These are phyloP conservation scores for Canavalia gladiata DNA, from an alignment of 306 rosid genomes.

Conservation along the genomic window DNA sequence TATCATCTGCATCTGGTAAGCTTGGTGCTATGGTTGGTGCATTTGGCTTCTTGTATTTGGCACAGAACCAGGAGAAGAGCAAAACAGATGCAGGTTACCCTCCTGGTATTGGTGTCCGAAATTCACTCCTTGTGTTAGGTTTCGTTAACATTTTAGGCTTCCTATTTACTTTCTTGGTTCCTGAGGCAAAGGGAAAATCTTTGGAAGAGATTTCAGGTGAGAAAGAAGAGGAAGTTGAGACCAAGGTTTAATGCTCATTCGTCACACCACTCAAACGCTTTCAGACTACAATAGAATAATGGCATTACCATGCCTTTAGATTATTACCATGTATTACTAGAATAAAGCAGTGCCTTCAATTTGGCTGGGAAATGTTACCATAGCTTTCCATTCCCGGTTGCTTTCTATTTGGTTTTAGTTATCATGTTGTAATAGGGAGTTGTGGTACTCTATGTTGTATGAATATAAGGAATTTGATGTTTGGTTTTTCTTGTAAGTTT, in stretches of 20 bases:
- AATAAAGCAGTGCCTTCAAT: too few species aligned
- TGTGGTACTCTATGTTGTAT: too few species aligned
- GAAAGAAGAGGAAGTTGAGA: constrained; percentile 58
- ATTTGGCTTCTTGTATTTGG: constrained; percentile 81
- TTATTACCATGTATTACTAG: too few species aligned
- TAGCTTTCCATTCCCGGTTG: too few species aligned
- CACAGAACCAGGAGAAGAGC: constrained; percentile 65
- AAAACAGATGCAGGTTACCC: constrained; percentile 80
- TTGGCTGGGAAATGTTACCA: too few species aligned
- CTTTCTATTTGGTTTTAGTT: too few species aligned
- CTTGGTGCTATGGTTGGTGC: constrained; percentile 83
- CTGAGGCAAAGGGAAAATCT: constrained; percentile 77
- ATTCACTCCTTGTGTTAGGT: constrained; percentile 63
- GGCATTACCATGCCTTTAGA: neutral
- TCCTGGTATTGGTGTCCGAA: constrained; percentile 73
- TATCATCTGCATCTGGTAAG: constrained; percentile 79
- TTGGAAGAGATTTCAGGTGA: constrained; percentile 86
- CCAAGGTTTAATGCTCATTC: neutral
- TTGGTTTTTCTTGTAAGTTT: too few species aligned
- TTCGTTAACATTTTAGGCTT: constrained; percentile 68
- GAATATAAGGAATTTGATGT: too few species aligned
- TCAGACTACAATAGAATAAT: constrained; percentile 12
- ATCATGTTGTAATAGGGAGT: too few species aligned
- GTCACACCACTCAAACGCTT: neutral
- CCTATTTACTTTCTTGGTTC: constrained; percentile 71